These are phyloP conservation scores for Russula sp. DNA, from an alignment of 768 basidiomycete species.

Conservation along the genomic window DNA sequence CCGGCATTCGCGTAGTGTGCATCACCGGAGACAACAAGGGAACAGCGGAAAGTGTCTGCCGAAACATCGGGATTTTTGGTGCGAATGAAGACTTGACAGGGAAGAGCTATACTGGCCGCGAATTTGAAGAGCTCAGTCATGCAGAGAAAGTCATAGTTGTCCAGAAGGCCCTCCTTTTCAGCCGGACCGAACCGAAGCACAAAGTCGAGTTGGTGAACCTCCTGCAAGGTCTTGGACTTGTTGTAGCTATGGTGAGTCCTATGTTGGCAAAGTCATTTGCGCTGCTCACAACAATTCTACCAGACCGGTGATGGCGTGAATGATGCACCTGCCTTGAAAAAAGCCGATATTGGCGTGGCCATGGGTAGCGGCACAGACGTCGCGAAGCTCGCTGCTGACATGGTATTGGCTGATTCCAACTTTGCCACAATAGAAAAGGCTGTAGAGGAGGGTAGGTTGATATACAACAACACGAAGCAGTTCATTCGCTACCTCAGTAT, in stretches of 20 bases:
- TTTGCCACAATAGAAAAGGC: conserved; percentile 96
- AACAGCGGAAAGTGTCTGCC: conserved; percentile 95
- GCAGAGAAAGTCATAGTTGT: conserved; percentile 84
- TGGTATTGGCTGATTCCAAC: conserved; percentile 96
- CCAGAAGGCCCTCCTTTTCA: conserved; percentile 82
- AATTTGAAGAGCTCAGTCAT: conserved; percentile 73
- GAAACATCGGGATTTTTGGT: conserved; percentile 90
- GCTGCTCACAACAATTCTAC: conserved; percentile 12
- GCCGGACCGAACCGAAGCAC: conserved; percentile 89
- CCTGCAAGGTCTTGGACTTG: conserved; percentile 82
- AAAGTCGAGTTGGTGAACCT: conserved; percentile 94
- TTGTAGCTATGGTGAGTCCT: conserved; percentile 80
- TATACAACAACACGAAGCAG: conserved; percentile 99
- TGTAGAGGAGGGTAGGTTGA: conserved; percentile 94
- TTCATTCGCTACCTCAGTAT: conserved; percentile 97
- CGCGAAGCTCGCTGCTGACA: conserved; percentile 94
- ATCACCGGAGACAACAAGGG: conserved; percentile 98
- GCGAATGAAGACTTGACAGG: conserved; percentile 83
- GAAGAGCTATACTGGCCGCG: conserved; percentile 92
- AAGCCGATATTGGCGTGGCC: conserved; percentile 95
- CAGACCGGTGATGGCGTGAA: conserved; percentile 97
- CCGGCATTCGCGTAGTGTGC: conserved; percentile 93
- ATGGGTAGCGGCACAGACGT: conserved; percentile 99
- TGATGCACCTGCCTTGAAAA: conserved; percentile 94
- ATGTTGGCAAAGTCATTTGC: conserved; percentile 16